Conservation (phyloP, 345 rosid species). For the Lepidium didymum region DNA sequence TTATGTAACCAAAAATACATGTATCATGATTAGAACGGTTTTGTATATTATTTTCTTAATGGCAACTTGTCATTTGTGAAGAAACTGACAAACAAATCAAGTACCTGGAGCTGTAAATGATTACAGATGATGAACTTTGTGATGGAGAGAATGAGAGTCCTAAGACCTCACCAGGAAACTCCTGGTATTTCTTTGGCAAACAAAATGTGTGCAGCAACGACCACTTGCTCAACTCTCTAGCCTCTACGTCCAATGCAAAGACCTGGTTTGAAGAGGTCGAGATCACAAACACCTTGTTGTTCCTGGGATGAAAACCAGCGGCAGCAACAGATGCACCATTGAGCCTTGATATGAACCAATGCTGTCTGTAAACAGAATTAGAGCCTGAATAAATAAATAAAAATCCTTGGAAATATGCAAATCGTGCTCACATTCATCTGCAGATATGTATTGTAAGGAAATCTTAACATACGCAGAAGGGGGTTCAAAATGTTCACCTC, state of each 20-base stretch:
- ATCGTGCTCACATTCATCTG: neutral
- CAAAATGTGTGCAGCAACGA: conserved; percentile 42
- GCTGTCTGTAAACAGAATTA: conserved; percentile 56
- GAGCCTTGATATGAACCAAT: conserved; percentile 90
- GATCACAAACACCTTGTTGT: conserved; percentile 59
- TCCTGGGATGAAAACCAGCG: conserved; percentile 76
- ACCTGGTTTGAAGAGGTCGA: conserved; percentile 80
- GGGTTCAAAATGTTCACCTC: conserved; percentile 37
- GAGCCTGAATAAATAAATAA: neutral
- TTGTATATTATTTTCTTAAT: neutral
- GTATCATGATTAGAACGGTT: neutral
- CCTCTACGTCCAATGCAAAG: conserved; percentile 78
- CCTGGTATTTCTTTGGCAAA: conserved; percentile 70
- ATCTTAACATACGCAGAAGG: neutral
- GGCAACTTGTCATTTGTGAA: neutral
- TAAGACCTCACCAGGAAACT: conserved; percentile 89
- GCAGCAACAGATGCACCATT: conserved; percentile 94
- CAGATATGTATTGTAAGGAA: neutral
- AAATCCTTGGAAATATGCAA: neutral
- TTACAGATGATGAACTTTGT: conserved; percentile 49
- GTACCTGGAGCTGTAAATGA: conserved; percentile 90
- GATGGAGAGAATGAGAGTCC: conserved; percentile 81
- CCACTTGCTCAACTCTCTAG: conserved; percentile 84
- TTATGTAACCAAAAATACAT: neutral
- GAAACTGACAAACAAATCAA: neutral